Conservation (phyloP, 257 asterid species). For the Linderniella brevidens region DNA sequence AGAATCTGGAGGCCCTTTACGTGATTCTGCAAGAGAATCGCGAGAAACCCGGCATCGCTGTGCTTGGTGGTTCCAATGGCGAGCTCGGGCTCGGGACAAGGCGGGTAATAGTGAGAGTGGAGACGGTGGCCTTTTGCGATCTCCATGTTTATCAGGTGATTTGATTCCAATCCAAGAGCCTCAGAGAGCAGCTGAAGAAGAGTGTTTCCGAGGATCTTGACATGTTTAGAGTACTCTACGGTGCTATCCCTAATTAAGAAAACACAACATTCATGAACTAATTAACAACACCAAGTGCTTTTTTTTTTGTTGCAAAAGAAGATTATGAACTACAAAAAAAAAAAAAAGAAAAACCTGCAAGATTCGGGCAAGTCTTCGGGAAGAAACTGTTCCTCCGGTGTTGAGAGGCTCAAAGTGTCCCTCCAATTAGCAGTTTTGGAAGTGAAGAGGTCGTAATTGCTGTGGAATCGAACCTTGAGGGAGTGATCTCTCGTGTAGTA, state of each 20-base stretch:
- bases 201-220: constrained; percentile 27
- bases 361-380: constrained; percentile 28
- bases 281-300: not conserved
- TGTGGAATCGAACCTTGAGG: constrained; percentile 16
- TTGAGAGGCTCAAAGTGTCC: constrained; percentile 44
- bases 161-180: constrained; percentile 32
- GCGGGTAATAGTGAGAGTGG: constrained; percentile 46
- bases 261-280: not conserved
- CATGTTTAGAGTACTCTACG: constrained; percentile 31
- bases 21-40: constrained; percentile 41
- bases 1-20: constrained; percentile 64
- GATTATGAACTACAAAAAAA: not conserved
- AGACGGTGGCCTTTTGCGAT: constrained; percentile 36
- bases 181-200: constrained; percentile 44
- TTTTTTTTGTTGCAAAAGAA: not conserved
- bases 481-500: constrained; percentile 34
- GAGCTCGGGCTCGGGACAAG: constrained; percentile 56
- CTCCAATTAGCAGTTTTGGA: constrained; percentile 38
- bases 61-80: constrained; percentile 38
- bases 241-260: constrained; percentile 24
- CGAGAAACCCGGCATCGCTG: constrained; percentile 43
- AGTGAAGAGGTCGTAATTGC: not conserved
- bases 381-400: constrained; percentile 23
- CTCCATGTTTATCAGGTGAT: constrained; percentile 20
- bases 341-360: constrained; percentile 29